Conservation (phyloP, 2,329 filamentous ascomycete species). For the Cercospora sp. region DNA sequence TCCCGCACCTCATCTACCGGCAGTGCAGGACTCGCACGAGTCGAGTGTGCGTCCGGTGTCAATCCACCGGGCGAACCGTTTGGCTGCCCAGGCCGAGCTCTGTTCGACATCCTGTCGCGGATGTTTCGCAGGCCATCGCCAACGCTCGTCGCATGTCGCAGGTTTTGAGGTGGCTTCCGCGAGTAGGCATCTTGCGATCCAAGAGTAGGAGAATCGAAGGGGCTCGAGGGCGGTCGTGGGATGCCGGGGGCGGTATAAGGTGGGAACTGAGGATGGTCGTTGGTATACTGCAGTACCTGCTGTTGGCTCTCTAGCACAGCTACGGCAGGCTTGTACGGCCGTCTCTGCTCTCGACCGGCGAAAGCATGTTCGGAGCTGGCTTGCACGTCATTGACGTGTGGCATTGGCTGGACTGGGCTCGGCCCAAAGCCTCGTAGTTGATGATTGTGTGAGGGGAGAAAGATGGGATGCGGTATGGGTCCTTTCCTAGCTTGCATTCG, state of each 20-base stretch:
- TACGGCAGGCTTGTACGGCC: conserved; percentile 34
- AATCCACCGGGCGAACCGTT: conserved; percentile 13
- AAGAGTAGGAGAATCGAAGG: conserved; percentile 7
- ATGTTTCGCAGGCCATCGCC: conserved; percentile 34
- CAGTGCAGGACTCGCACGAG: conserved; percentile 14
- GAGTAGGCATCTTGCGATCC: neutral
- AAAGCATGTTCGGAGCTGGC: conserved; percentile 41
- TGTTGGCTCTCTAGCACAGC: conserved; percentile 32
- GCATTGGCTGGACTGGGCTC: conserved; percentile 32
- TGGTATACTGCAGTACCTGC: conserved; percentile 22
- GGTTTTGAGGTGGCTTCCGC: conserved; percentile 20
- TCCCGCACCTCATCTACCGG: conserved; percentile 49
- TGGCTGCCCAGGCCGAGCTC: conserved; percentile 10
- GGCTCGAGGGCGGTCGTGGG: conserved; percentile 28
- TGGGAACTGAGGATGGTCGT: conserved; percentile 31
- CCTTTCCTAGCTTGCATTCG: conserved; percentile 39
- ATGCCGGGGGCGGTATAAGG: conserved; percentile 28
- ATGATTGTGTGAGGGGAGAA: conserved; percentile 31
- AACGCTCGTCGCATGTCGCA: conserved; percentile 26
- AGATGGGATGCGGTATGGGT: conserved; percentile 35
- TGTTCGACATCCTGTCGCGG: conserved; percentile 23
- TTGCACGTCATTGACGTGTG: conserved; percentile 33
- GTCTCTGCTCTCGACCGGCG: conserved; percentile 34
- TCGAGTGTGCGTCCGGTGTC: conserved; percentile 21
- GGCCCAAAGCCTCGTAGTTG: conserved; percentile 37